These are phyloP conservation scores for Venturia nashicola DNA, from an alignment of 2,329 filamentous ascomycete species.

Conservation along the genomic window DNA sequence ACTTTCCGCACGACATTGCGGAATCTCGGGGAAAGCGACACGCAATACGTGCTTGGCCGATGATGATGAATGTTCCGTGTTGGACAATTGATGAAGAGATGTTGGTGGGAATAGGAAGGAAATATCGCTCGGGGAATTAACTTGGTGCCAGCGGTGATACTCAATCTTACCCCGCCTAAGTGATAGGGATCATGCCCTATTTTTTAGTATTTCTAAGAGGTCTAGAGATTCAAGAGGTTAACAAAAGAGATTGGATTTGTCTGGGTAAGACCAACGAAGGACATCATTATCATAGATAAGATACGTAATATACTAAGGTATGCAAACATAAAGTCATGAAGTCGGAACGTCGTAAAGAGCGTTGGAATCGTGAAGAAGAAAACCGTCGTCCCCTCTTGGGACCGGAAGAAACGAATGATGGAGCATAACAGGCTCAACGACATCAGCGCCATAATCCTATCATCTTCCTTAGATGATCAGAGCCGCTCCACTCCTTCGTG, in stretches of 20 bases:
- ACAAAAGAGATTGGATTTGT: background rate
- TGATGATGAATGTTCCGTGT: background rate
- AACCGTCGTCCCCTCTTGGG: slow-evolving; percentile 5
- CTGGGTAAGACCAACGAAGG: background rate
- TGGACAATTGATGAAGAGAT: background rate
- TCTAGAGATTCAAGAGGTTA: background rate
- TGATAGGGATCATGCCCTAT: too few species aligned
- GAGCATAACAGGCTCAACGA: background rate
- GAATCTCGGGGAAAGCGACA: background rate
- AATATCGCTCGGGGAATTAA: background rate
- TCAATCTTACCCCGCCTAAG: too few species aligned
- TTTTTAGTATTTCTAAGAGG: too few species aligned
- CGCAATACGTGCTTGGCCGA: background rate
- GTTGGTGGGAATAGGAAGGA: background rate
- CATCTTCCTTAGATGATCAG: slow-evolving; percentile 4
- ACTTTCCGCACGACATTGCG: background rate
- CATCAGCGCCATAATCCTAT: background rate
- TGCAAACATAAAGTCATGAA: background rate
- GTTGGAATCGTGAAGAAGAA: background rate
- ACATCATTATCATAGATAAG: background rate
- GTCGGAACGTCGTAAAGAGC: slow-evolving; percentile 3
- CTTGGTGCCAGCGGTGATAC: too few species aligned
- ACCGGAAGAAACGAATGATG: background rate
- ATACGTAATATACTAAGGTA: background rate
- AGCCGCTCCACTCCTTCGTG: background rate